A percentile compares a stretch with the other conserved stretches of the same genome.
phyloP scores from a whole-genome alignment of 2,329 filamentous ascomycete species.

The Amauroascus niger region DNA sequence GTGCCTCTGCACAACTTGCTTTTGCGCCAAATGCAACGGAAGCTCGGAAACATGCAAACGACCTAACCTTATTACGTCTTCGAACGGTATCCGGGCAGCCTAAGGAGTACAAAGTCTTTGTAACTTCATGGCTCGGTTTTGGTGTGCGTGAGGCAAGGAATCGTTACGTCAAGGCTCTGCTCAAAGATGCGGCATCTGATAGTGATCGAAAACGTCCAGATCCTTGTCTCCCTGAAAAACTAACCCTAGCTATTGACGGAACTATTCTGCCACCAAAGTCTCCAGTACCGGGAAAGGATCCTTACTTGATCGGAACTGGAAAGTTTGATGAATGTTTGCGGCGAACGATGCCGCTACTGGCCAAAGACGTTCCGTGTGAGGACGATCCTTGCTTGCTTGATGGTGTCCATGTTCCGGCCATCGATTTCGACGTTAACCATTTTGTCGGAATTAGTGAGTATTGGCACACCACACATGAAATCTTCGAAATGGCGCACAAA shows the following conservation, averaged over 20 bases:
- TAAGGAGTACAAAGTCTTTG: conserved; percentile 81
- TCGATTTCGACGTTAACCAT: conserved; percentile 95
- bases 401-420: conserved; percentile 83
- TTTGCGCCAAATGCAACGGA: conserved; percentile 93
- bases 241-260: conserved; percentile 66
- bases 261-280: conserved; percentile 41
- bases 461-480: conserved; percentile 95
- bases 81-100: conserved; percentile 69
- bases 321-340: conserved; percentile 75
- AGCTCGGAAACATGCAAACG: conserved; percentile 75
- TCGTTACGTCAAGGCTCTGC: conserved; percentile 69
- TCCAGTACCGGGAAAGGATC: conserved; percentile 32
- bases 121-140: conserved; percentile 93
- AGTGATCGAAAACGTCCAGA: conserved; percentile 65
- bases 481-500: conserved; percentile 70
- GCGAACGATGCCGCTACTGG: conserved; percentile 72
- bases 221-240: conserved; percentile 73
- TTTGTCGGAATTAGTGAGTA: conserved; percentile 97
- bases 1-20: conserved; percentile 92
- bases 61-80: conserved; percentile 76
- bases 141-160: conserved; percentile 89
- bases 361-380: conserved; percentile 75
- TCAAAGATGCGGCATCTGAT: conserved; percentile 53
- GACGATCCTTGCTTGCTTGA: conserved; percentile 82
- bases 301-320: conserved; percentile 70